Base-by-base conservation (phyloP, 257 asterid genomes). In the Linaria vulgaris region DNA sequence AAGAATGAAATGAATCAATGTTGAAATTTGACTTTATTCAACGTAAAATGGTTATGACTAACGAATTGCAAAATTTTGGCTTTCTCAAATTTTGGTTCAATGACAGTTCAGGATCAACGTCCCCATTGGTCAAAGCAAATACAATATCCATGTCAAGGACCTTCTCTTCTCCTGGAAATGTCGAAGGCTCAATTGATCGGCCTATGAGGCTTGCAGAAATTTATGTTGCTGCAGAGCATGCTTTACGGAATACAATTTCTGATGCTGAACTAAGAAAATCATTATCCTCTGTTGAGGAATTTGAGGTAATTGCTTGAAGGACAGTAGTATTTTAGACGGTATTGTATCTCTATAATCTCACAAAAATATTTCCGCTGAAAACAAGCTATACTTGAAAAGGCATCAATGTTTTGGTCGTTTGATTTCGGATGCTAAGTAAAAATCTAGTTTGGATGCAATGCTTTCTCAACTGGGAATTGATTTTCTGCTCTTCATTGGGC, bases 141-240 rank as follows among this genome's bases (percentile, higher is more conserved):
- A 63, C 77, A 41, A 56, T 63, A 58, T 74, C 96, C 66, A 81
- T 90, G 90, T 72, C 95, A 30, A 83, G 97, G 77, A 94, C 91
- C 67, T 74, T 85, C 66, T 87, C 99, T 69, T 83, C 96, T 23
- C 94, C 99, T 13, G 91, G 88, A 66, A 85, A 83, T 79, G 83
- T 89, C 68, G 95, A 90, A 50, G 79, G 85, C 77, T 79, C 85
- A 41, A 75, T 85, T 75, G 88, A 81, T 77, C 91, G 95, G 27
- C 99, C 96, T 53, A 83, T 94, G 99, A 83, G 95, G 77, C 92
- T 94, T 69, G 95, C 96, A 22, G 99, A 94, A 82, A 90, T 90
- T 68, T 79, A 69, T 71, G 99, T 90, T 60, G 90, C 97, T 71
- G 88, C 99, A 31, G 96, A 94, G 82, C 96, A 85, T 85, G 95